A percentile compares a stretch with the other conserved stretches of the same genome.
These are phyloP conservation scores for Dalbergia cochinchinensis DNA, from an alignment of 306 rosid genomes.

Conservation along the genomic window DNA sequence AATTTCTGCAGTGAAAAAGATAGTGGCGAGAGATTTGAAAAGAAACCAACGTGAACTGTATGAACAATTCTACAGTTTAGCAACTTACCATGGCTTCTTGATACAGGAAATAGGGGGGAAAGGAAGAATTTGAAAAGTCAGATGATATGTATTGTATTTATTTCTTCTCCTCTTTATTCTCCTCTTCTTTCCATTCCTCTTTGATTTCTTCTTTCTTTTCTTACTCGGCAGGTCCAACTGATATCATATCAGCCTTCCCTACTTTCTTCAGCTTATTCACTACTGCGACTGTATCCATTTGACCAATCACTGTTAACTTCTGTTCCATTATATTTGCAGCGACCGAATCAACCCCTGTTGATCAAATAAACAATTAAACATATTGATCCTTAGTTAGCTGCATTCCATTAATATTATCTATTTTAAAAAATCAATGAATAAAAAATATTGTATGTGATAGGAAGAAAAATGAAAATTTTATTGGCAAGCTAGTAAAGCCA, in stretches of 20 bases:
- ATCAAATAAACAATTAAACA: slow-evolving; percentile 25
- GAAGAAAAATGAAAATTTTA: slow-evolving; percentile 2
- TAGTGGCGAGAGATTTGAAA: slow-evolving; percentile 13
- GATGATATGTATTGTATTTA: slow-evolving; percentile 32
- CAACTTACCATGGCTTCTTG: slow-evolving; percentile 9
- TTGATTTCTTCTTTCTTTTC: slow-evolving; percentile 85
- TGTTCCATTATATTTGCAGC: slow-evolving; percentile 90
- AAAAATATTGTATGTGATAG: background rate
- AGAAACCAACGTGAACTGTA: background rate
- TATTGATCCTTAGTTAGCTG: background rate
- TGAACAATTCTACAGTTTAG: background rate
- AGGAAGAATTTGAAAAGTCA: slow-evolving; percentile 24
- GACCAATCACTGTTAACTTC: slow-evolving; percentile 85
- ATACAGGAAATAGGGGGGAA: background rate
- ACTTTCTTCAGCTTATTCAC: slow-evolving; percentile 97
- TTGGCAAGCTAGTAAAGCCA: background rate
- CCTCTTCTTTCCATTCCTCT: slow-evolving; percentile 65
- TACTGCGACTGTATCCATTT: slow-evolving; percentile 92
- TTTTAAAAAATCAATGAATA: background rate
- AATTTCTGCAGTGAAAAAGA: background rate
- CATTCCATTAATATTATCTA: slow-evolving; percentile 16
- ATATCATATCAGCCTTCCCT: slow-evolving; percentile 87
- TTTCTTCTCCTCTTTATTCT: slow-evolving; percentile 57
- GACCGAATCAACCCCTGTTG: slow-evolving; percentile 88
- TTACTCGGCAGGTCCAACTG: slow-evolving; percentile 95